These are phyloP conservation scores for Coemansia sp. DNA, from an alignment of 192 early-diverging fungal species.

Conservation along the genomic window DNA sequence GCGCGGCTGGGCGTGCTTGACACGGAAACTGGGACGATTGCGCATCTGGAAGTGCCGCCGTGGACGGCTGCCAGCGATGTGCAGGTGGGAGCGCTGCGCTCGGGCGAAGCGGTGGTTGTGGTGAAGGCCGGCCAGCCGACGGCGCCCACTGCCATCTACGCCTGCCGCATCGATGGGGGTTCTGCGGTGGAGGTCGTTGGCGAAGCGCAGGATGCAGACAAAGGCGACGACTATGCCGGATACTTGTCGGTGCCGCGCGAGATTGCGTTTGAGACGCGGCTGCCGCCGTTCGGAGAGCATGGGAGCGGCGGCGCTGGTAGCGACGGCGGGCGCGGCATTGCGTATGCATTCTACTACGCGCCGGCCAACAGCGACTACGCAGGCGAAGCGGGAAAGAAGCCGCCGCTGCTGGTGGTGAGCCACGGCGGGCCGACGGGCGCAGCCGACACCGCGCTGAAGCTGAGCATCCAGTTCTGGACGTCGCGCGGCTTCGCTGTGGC, in stretches of 20 bases:
- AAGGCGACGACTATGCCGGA: conserved; percentile 7
- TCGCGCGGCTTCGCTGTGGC: conserved; percentile 73
- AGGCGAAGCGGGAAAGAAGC: conserved; percentile 56
- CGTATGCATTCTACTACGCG: conserved; percentile 63
- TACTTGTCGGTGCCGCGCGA: conserved; percentile 66
- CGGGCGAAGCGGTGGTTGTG: conserved; percentile 38
- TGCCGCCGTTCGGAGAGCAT: conserved; percentile 20
- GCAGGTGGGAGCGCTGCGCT: conserved; percentile 29
- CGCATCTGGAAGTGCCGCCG: conserved; percentile 35
- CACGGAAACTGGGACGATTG: conserved; percentile 22
- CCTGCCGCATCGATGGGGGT: conserved; percentile 34
- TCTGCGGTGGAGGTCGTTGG: background rate
- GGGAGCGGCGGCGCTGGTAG: background rate
- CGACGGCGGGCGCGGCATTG: conserved; percentile 13
- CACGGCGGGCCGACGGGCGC: conserved; percentile 74
- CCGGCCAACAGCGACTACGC: conserved; percentile 63
- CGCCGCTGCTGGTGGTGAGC: conserved; percentile 68
- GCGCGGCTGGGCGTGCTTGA: conserved; percentile 34
- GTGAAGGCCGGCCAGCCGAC: conserved; percentile 38
- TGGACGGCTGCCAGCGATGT: conserved; percentile 36
- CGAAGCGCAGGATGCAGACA: background rate
- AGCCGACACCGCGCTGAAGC: conserved; percentile 42
- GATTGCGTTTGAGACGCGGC: conserved; percentile 63
- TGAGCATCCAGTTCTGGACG: conserved; percentile 71
- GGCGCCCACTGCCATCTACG: conserved; percentile 27